These are phyloP conservation scores for Phytophthora chlamydospora DNA, from an alignment of 352 stramenopile species.

Conservation along the genomic window DNA sequence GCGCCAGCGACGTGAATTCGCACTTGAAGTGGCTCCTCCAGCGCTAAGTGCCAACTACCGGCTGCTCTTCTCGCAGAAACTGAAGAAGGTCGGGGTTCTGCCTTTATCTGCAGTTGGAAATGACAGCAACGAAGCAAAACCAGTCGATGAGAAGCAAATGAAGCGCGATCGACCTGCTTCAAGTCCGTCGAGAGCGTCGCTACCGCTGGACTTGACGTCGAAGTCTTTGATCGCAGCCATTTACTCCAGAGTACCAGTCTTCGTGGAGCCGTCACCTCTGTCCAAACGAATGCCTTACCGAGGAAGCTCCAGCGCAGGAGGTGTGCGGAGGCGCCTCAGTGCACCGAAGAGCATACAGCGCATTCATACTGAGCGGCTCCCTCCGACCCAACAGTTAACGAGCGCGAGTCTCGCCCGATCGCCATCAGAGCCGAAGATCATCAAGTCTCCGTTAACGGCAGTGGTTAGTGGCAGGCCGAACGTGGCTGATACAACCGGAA, in stretches of 20 bases:
- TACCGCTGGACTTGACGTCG: constrained; percentile 28
- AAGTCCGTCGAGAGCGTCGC: constrained; percentile 11
- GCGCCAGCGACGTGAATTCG: constrained; percentile 29
- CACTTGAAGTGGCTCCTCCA: constrained; percentile 18
- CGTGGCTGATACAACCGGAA: neutral
- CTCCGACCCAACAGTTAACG: neutral
- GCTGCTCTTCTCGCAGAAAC: constrained; percentile 22
- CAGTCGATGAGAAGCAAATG: neutral
- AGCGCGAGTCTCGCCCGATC: neutral
- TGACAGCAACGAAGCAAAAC: neutral
- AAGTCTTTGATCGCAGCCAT: constrained; percentile 32
- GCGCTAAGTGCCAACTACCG: constrained; percentile 26
- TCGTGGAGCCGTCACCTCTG: constrained; percentile 58
- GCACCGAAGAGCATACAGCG: constrained; percentile 23
- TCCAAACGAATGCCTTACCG: constrained; percentile 41
- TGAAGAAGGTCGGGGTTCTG: constrained; percentile 14
- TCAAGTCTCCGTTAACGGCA: neutral
- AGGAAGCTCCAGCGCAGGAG: constrained; percentile 38
- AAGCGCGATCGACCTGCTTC: constrained; percentile 12
- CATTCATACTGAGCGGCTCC: constrained; percentile 13
- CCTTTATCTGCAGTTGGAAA: constrained; percentile 3
- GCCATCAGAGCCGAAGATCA: neutral
- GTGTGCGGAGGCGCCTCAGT: constrained; percentile 30
- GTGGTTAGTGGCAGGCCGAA: neutral
- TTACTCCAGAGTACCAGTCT: constrained; percentile 42